These are phyloP conservation scores for Achlya hypogyna DNA, from an alignment of 352 stramenopile species.

Conservation along the genomic window DNA sequence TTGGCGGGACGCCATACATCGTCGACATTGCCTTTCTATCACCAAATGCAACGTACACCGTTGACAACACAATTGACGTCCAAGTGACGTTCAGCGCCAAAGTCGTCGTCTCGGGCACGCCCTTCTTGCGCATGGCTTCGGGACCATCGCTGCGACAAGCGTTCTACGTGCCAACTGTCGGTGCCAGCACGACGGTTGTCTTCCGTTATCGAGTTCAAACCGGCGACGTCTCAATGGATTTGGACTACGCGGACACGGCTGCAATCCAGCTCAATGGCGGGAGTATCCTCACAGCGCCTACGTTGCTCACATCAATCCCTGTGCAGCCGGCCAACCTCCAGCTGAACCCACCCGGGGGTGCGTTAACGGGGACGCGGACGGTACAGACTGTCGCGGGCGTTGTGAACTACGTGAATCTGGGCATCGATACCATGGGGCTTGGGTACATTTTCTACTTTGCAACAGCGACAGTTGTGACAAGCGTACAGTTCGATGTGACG, in stretches of 20 bases:
- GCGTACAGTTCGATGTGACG: conserved; percentile 50
- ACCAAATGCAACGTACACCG: conserved; percentile 48
- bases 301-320: conserved; percentile 23
- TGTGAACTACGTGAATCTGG: conserved; percentile 53
- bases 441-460: conserved; percentile 56
- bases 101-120: conserved; percentile 29
- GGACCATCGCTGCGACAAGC: conserved; percentile 30
- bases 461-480: conserved; percentile 36
- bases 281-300: conserved; percentile 57
- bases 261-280: conserved; percentile 51
- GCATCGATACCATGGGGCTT: conserved; percentile 62
- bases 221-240: conserved; percentile 34
- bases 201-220: conserved; percentile 53
- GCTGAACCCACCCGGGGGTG: conserved; percentile 61
- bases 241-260: conserved; percentile 41
- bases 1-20: conserved; percentile 58
- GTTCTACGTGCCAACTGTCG: conserved; percentile 40
- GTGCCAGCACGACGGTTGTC: conserved; percentile 29
- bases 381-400: conserved; percentile 42
- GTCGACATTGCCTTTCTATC: conserved; percentile 41
- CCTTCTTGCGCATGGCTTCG: neutral
- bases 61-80: conserved; percentile 46
- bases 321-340: conserved; percentile 59
- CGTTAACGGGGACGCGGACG: conserved; percentile 30
- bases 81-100: conserved; percentile 61